phyloP scores from a whole-genome alignment of 2,329 filamentous ascomycete species.

The Dothistroma pini region DNA sequence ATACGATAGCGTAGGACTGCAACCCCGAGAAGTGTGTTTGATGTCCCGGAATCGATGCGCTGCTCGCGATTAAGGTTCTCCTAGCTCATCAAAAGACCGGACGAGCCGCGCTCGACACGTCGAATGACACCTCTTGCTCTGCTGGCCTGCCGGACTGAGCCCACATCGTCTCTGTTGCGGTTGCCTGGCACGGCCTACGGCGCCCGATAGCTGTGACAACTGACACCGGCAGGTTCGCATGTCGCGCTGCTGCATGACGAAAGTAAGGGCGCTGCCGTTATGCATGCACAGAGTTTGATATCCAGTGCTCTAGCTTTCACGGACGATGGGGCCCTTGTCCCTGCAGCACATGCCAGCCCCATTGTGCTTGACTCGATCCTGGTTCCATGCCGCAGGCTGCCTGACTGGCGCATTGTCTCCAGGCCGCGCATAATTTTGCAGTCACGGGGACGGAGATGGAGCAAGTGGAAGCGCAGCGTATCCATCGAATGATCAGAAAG shows the following conservation, averaged over 20 bases:
- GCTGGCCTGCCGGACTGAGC: too few relatives aligned
- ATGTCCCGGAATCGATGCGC: not conserved
- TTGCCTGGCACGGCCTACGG: not conserved
- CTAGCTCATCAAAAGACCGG: not conserved
- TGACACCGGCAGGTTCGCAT: not conserved
- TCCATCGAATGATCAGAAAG: not conserved
- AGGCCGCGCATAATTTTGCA: not conserved
- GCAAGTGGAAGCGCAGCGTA: not conserved
- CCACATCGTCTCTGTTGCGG: not conserved
- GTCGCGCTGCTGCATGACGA: conserved; percentile 9
- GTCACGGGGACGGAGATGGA: not conserved
- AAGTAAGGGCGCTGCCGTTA: conserved; percentile 6
- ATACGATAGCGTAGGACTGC: conserved; percentile 3
- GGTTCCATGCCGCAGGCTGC: conserved; percentile 18
- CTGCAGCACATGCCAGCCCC: conserved; percentile 19
- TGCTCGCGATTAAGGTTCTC: not conserved
- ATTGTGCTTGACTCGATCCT: conserved; percentile 15
- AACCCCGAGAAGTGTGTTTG: not conserved
- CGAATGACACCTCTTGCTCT: not conserved
- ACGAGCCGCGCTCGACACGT: not conserved
- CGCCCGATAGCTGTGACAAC: conserved; percentile 4
- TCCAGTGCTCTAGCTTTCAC: not conserved
- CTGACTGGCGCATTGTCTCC: conserved; percentile 17
- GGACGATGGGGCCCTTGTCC: conserved; percentile 12
- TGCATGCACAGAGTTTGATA: conserved; percentile 10